phyloP scores from a whole-genome alignment of 352 stramenopile genomes.

The Phytophthora colocasiae region DNA sequence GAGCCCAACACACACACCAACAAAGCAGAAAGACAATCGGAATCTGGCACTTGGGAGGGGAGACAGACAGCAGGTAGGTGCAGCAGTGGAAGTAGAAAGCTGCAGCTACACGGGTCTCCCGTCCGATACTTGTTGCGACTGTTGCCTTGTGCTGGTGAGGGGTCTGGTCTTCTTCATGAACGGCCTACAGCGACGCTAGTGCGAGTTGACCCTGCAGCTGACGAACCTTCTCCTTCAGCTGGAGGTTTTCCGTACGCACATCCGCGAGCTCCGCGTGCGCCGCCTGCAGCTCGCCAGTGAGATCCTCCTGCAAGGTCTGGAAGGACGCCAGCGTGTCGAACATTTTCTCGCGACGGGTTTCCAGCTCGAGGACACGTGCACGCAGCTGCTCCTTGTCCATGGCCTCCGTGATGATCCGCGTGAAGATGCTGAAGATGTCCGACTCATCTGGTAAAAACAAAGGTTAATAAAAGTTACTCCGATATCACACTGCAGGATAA shows the following conservation, averaged over 20 bases:
- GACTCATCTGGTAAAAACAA: constrained; percentile 58
- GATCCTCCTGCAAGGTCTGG: constrained; percentile 68
- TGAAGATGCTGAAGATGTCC: constrained; percentile 88
- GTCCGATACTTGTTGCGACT: constrained; percentile 34
- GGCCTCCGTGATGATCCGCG: constrained; percentile 79
- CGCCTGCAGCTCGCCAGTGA: constrained; percentile 56
- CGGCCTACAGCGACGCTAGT: constrained; percentile 56
- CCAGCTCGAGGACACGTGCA: constrained; percentile 71
- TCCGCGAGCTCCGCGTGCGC: constrained; percentile 54
- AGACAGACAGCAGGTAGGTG: constrained; percentile 17
- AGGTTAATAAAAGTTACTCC: constrained; percentile 15
- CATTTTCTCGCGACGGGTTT: constrained; percentile 77
- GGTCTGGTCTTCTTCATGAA: constrained; percentile 22
- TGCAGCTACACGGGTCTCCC: constrained; percentile 30
- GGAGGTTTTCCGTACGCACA: constrained; percentile 63
- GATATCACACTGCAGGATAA: neutral
- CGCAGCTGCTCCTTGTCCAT: constrained; percentile 84
- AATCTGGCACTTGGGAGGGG: constrained; percentile 25
- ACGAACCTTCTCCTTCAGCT: constrained; percentile 67
- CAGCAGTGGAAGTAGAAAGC: neutral
- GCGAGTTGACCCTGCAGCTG: constrained; percentile 69
- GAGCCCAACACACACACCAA: constrained; percentile 11
- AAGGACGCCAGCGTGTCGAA: constrained; percentile 78
- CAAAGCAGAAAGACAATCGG: constrained; percentile 11
- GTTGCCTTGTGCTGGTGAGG: constrained; percentile 15